Base-by-base conservation (phyloP, 2,329 filamentous ascomycete species). In the Colletotrichum sp. region DNA sequence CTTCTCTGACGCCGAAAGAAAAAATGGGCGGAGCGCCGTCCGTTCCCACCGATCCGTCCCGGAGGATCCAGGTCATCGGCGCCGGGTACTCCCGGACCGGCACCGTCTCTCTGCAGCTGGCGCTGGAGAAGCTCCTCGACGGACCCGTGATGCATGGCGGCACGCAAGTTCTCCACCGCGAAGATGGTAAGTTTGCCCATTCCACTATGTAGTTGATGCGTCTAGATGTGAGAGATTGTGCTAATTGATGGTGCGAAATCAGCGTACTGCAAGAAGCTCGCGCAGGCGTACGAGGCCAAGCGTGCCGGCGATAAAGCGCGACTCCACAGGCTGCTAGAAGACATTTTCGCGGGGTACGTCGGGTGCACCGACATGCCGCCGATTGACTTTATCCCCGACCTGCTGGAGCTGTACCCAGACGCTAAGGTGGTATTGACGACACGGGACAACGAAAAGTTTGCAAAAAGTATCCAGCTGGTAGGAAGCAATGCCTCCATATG, bases 61-160 rank as follows among this genome's bases (percentile, higher is more conserved):
- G 80, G 64, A 79, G 66, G 62, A 78, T 88, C 69, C 81, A 86
- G 77, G 86, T 88, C 71, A 88, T 88, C 72, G 85, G 84, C 26
- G 86, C 85, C 8, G 84, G 85, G 60, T 85, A 84, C 76, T 83
- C 88, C 16, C 84, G 89, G 78, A 90, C 88, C 2, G 89, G 88
- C 16, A 90, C 88, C 1, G 83, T 88, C 12, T 89, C 89, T 28
- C 88, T 89, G 82, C 86, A 86, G 39, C 78, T 85, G 52, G 89
- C 89, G 2, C 81, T 90, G 10, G 84, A 83, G 75, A 87, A 85
- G 72, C 83, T 90, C 5, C 85, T 90, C 8, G 80, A 87, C 49
- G 88, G 87, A 0, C 89, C 89, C 5, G 85, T 88, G 59, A 86
- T 88, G 79, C 89, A 90, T 76, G 87, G 87, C 66, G 89, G 89